A percentile compares a stretch with the other conserved stretches of the same genome.
Evolutionary conservation across 306 rosid species (phyloP).

Genomic region (Acmispon strigosus): DNA sequence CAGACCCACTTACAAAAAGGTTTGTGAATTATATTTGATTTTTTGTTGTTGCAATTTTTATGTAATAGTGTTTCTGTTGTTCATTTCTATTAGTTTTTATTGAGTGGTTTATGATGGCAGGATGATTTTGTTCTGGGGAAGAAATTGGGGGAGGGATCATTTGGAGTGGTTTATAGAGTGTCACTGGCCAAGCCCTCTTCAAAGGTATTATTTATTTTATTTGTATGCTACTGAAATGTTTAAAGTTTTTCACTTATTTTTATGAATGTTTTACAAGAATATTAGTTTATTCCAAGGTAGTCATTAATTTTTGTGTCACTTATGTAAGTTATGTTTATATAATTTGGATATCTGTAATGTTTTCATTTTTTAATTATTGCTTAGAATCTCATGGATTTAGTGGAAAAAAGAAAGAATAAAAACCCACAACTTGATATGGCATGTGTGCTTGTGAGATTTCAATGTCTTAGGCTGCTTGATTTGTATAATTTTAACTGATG

Average conservation of each 20-base stretch:
- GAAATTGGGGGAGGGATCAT: slow-evolving; percentile 94
- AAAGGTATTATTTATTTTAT: slow-evolving; percentile 44
- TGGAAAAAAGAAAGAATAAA: not conserved
- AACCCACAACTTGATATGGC: not conserved
- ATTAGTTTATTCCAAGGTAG: not conserved
- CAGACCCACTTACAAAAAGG: slow-evolving; percentile 76
- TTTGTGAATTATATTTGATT: slow-evolving; percentile 7
- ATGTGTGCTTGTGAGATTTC: slow-evolving; percentile 6
- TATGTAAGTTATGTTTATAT: not conserved
- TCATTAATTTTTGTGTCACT: not conserved
- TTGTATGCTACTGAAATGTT: not conserved
- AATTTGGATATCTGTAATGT: not conserved
- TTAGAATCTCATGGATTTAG: not conserved
- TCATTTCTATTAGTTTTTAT: slow-evolving; percentile 7
- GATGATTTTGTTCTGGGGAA: slow-evolving; percentile 89
- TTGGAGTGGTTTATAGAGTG: slow-evolving; percentile 83
- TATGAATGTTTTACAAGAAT: not conserved
- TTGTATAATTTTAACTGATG: slow-evolving; percentile 21
- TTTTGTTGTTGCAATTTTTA: not conserved
- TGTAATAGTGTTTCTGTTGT: not conserved
- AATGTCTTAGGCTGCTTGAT: not conserved
- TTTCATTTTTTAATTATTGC: not conserved
- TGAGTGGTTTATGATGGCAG: slow-evolving; percentile 37
- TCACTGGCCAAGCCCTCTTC: slow-evolving; percentile 64
- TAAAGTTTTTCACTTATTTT: not conserved